These are phyloP conservation scores for Isatis tinctoria DNA, from an alignment of 345 rosid genomes.

Conservation along the genomic window DNA sequence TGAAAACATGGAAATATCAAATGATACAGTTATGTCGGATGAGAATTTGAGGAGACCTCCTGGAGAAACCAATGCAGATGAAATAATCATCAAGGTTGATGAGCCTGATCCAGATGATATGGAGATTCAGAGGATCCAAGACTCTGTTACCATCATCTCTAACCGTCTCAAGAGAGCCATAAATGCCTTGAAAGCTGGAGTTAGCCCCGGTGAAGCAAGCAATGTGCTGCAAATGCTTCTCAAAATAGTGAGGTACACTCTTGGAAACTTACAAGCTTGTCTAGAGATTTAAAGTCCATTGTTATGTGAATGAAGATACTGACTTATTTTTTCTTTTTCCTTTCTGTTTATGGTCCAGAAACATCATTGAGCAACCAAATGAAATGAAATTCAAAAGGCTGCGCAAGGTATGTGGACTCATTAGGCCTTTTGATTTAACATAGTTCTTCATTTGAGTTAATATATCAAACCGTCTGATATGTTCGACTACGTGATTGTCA, in stretches of 20 bases:
- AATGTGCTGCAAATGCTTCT: conserved; percentile 55
- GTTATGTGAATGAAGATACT: neutral
- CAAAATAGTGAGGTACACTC: conserved; percentile 59
- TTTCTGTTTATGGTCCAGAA: conserved; percentile 41
- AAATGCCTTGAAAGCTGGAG: conserved; percentile 50
- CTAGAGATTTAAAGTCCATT: neutral
- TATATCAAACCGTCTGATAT: neutral
- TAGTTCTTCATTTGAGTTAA: neutral
- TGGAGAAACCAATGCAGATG: neutral
- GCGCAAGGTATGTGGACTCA: conserved; percentile 57
- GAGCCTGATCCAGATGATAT: conserved; percentile 78
- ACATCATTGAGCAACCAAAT: conserved; percentile 72
- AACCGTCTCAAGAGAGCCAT: conserved; percentile 65
- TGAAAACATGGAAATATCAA: conserved; percentile 12
- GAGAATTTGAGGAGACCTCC: neutral
- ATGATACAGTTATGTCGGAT: conserved; percentile 3
- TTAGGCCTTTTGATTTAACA: neutral
- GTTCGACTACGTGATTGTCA: neutral
- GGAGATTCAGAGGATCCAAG: conserved; percentile 76
- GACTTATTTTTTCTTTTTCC: neutral
- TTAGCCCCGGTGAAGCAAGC: conserved; percentile 42
- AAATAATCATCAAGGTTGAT: conserved; percentile 42
- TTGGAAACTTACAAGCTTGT: conserved; percentile 4
- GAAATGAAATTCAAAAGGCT: conserved; percentile 70
- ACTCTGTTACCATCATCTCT: conserved; percentile 57